phyloP scores from a whole-genome alignment of 2,329 filamentous ascomycete genomes.

The Claviceps humidiphila region DNA sequence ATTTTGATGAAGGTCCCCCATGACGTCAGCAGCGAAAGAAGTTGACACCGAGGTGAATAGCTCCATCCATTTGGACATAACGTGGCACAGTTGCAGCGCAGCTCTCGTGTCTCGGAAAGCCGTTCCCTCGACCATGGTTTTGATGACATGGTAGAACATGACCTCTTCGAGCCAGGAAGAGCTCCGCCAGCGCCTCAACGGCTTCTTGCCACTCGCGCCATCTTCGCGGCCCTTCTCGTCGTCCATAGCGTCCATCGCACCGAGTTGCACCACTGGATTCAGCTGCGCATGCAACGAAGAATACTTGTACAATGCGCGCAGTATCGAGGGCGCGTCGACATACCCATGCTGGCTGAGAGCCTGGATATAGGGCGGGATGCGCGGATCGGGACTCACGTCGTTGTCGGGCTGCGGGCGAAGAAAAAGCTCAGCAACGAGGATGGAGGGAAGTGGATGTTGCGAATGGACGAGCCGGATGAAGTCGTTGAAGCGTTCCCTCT shows the following conservation, averaged over 20 bases:
- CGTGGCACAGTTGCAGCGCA: constrained; percentile 35
- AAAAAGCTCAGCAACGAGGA: constrained; percentile 42
- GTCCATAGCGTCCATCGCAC: constrained; percentile 2
- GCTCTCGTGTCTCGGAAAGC: constrained; percentile 33
- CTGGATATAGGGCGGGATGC: constrained; percentile 46
- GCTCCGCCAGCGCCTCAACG: constrained; percentile 33
- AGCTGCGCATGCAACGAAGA: constrained; percentile 34
- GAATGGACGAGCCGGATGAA: constrained; percentile 36
- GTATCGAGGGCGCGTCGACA: constrained; percentile 40
- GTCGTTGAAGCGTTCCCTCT: constrained; percentile 37
- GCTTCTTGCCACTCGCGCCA: constrained; percentile 10
- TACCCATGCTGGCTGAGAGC: constrained; percentile 36
- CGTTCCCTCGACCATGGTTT: constrained; percentile 54
- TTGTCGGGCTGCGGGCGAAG: constrained; percentile 38
- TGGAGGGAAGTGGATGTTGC: constrained; percentile 37
- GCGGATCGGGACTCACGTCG: constrained; percentile 41
- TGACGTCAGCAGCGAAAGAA: constrained; percentile 33
- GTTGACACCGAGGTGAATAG: constrained; percentile 39
- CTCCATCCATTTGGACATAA: constrained; percentile 45
- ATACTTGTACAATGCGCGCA: constrained; percentile 42
- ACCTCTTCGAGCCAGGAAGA: constrained; percentile 66
- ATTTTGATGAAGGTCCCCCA: constrained; percentile 30
- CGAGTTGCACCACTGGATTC: neutral
- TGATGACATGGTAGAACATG: constrained; percentile 85
- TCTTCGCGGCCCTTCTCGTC: constrained; percentile 1